phyloP scores from a whole-genome alignment of 805 yeast genomes.

The Suhomyces xylopsoci region DNA sequence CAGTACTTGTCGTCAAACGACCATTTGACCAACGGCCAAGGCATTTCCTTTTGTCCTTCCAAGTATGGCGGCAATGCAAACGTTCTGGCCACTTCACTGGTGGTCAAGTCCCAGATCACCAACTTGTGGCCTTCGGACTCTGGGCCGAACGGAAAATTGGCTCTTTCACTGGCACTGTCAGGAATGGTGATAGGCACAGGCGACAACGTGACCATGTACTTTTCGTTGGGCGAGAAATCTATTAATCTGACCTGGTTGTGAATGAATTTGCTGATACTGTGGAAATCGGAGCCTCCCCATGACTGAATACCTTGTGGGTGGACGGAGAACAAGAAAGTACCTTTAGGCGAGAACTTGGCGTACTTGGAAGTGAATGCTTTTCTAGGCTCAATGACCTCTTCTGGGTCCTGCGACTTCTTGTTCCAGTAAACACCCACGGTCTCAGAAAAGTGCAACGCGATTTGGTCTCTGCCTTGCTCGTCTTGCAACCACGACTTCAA shows the following conservation, averaged over 20 bases:
- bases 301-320: conserved; percentile 94
- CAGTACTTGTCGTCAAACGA: conserved; percentile 87
- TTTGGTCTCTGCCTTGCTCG: conserved; percentile 85
- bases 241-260: conserved; percentile 88
- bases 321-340: conserved; percentile 80
- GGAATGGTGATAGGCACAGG: conserved; percentile 77
- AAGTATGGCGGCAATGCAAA: conserved; percentile 83
- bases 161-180: conserved; percentile 56
- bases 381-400: conserved; percentile 74
- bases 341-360: conserved; percentile 89
- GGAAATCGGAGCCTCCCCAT: conserved; percentile 89
- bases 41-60: conserved; percentile 65
- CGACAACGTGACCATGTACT: conserved; percentile 84
- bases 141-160: conserved; percentile 76
- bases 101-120: conserved; percentile 85
- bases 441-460: conserved; percentile 74
- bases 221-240: conserved; percentile 91
- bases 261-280: conserved; percentile 68
- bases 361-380: conserved; percentile 83
- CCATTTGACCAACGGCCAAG: conserved; percentile 98
- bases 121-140: conserved; percentile 90
- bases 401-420: conserved; percentile 68
- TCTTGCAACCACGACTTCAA: conserved; percentile 91
- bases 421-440: conserved; percentile 86
- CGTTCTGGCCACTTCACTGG: conserved; percentile 82